Base-by-base conservation (phyloP, 2,329 filamentous ascomycete species). In the Aspergillus latus region DNA sequence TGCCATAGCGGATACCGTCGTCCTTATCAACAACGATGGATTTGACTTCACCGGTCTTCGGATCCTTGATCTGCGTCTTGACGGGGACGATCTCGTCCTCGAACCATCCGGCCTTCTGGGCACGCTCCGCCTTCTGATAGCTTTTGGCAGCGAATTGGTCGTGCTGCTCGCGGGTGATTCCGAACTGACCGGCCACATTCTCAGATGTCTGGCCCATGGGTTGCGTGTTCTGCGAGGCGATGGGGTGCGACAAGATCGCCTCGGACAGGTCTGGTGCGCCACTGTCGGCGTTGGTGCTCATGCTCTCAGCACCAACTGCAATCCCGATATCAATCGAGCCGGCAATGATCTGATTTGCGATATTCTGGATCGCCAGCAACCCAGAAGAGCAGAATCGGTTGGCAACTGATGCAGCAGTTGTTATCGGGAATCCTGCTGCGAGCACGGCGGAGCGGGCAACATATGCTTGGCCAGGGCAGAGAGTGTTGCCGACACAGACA, bases 291-390 rank as follows among this genome's bases (percentile, higher is more conserved):
- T 95, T 88, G 54, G 82, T 82, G 72, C 85, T 90, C 92, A 97
- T 97, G 79, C 88, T 93, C 84, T 97, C 92, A 8, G 94, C 91
- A 64, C 92, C 92, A 7, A 92, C 90, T 55, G 91, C 92, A 63
- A 97, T 85, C 64, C 92, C 92, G 54, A 97, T 76, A 68, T 96
- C 92, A 70, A 97, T 97, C 83, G 94, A 95, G 68, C 92, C 92
- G 10, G 85, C 72, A 65, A 83, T 85, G 78, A 97, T 97, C 71
- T 91, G 89, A 79, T 96, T 95, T 62, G 92, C 92, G 66, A 97
- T 87, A 71, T 96, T 92, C 62, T 94, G 88, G 69, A 89, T 90
- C 16, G 92, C 91, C 73, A 96, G 89, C 42, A 97, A 83, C 29
- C 92, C 92, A 10, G 88, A 92, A 2, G 89, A 93, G 80, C 92